Base-by-base conservation (phyloP, 164 flowering plant genomes). In the Liriodendron chinense region DNA sequence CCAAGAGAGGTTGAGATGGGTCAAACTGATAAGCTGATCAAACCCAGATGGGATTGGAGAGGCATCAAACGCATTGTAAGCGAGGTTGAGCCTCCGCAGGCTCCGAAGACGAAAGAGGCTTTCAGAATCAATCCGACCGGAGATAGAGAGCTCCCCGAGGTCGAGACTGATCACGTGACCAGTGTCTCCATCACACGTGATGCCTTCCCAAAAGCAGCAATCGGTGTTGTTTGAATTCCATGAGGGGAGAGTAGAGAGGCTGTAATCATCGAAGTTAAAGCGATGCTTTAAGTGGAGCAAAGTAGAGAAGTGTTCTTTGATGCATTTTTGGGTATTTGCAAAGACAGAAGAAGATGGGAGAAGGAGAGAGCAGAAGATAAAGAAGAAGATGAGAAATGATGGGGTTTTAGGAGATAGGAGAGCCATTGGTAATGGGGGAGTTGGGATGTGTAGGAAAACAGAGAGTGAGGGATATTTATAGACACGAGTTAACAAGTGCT, bases 1-100 rank as follows among this genome's bases (percentile, higher is more conserved):
- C 23, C 78, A 68, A n/a, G 89, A 87, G 48, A 89, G 68, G 68
- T 89, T 85, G 74, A 89, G 87, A 74, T 76, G 49, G 13, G 24
- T 77, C 79, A 88, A 72, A 62, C 18, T 53, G 59, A 13, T 53
- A 13, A 53, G 59, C 59, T 53, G 20, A 13, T 16, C 18, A 53
- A 53, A 53, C 16, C 59, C 79, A 43, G 80, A 34, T 1, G 91
- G 94, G 50, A 88, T 81, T 18, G 21, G 47, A 59, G 67, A 61
- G 43, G 7, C 43, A n/a, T 12, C 62, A 82, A 89, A 79, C 72
- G 1, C 25, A 77, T 84, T 89, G 69, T 10, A 25, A 12, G 86
- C 82, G 76, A 89, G 77, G 69, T 83, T 85, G 74, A 89, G 74
- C 22, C 20, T 79, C 66, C 80, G 72, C 6, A 89, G 86, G 70